Conservation (phyloP, 192 early-diverging fungal species). For the Podila epigama region DNA sequence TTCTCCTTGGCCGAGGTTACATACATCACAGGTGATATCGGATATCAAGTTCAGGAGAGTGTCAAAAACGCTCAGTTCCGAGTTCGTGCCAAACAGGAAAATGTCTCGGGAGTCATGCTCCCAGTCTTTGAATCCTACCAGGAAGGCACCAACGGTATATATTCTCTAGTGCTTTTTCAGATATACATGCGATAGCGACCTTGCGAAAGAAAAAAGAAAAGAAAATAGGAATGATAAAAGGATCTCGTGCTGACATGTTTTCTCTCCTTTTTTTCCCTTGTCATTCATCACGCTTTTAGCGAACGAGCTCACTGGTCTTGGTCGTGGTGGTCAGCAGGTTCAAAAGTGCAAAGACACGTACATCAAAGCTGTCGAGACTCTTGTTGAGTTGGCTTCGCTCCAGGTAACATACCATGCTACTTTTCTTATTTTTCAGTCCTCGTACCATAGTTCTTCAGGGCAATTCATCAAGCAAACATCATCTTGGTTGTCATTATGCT, state of each 20-base stretch:
- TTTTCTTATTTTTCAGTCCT: background rate
- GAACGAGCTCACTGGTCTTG: slow-evolving; percentile 98
- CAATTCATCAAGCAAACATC: background rate
- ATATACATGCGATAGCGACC: too few relatives aligned
- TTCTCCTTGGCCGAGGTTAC: slow-evolving; percentile 98
- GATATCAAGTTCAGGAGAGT: slow-evolving; percentile 96
- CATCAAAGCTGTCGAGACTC: slow-evolving; percentile 90
- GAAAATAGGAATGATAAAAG: too few relatives aligned
- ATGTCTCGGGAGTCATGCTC: slow-evolving; percentile 96
- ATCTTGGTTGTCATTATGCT: background rate
- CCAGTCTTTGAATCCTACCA: slow-evolving; percentile 90
- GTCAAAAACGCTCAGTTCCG: slow-evolving; percentile 91
- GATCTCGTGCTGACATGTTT: background rate
- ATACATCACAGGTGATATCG: slow-evolving; percentile 96
- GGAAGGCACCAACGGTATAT: slow-evolving; percentile 87
- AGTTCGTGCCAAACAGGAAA: slow-evolving; percentile 93
- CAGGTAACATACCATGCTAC: slow-evolving; percentile 65
- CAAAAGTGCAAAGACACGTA: slow-evolving; percentile 95
- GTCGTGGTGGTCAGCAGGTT: slow-evolving; percentile 97
- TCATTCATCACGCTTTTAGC: slow-evolving; percentile 46
- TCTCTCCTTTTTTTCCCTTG: background rate
- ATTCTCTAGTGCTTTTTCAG: too few relatives aligned
- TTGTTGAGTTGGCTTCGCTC: slow-evolving; percentile 97
- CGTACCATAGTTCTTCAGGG: too few relatives aligned
- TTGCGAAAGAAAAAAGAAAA: too few relatives aligned